Conservation (phyloP, 2,329 filamentous ascomycete genomes). For the Fusarium sp. region DNA sequence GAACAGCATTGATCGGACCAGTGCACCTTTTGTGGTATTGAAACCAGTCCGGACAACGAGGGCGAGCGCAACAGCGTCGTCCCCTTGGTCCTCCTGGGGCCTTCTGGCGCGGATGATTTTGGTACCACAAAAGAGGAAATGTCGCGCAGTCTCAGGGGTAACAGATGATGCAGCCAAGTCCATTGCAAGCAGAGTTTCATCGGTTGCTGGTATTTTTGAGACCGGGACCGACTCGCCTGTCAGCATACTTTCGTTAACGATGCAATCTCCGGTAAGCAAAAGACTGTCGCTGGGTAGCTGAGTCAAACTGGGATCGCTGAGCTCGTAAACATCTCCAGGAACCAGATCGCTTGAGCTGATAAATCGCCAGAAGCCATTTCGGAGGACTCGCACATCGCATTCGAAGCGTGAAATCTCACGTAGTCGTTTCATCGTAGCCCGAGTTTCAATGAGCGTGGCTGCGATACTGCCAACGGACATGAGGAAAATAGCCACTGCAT, state of each 20-base stretch:
- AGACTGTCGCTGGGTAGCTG: constrained; percentile 95
- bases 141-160: constrained; percentile 82
- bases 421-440: constrained; percentile 88
- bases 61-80: constrained; percentile 90
- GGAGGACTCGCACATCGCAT: constrained; percentile 91
- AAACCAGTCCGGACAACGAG: constrained; percentile 95
- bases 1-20: constrained; percentile 98
- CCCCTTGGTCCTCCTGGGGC: constrained; percentile 85
- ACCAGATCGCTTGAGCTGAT: constrained; percentile 89
- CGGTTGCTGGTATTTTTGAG: constrained; percentile 86
- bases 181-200: constrained; percentile 80
- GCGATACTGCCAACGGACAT: constrained; percentile 95
- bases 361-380: constrained; percentile 95
- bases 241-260: constrained; percentile 99
- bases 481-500: constrained; percentile 91
- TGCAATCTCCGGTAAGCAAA: constrained; percentile 91
- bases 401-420: constrained; percentile 94
- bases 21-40: constrained; percentile 94
- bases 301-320: constrained; percentile 89
- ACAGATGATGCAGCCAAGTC: constrained; percentile 85
- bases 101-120: constrained; percentile 92
- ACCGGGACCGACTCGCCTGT: constrained; percentile 98
- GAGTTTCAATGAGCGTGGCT: constrained; percentile 90
- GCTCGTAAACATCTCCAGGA: constrained; percentile 95
- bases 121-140: constrained; percentile 94